Evolutionary conservation across 768 basidiomycete genomes (phyloP), one percentile per base, ranked within the genome.

Genomic region (Mycena belliarum): DNA sequence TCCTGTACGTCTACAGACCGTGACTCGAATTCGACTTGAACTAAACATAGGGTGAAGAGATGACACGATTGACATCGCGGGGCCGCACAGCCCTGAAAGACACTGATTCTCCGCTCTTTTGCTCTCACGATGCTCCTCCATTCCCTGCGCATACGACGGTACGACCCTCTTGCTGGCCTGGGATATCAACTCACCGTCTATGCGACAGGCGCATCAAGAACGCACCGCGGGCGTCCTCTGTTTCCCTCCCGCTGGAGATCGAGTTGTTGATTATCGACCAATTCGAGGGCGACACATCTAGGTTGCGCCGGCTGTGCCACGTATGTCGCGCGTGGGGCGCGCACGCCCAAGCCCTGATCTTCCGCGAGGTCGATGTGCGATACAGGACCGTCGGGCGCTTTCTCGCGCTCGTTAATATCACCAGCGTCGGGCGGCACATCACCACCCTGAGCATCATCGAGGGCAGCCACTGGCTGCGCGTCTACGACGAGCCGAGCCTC

Each of bases 261-360:
- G 48, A 56, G n/a, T 44, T 56, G 15, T 25, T 43, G 7, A 43
- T 61, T 7, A 40, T 61, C 54, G 59, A 61, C 33, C 37, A 61
- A 16, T 56, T 61, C 40, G 38, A 23, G 6, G 28, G 37, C 12
- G 44, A 61, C 23, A 29, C 12, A n/a, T 0, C 35, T 5, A 20
- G 23, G 10, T 50, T 61, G 16, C 59, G 46, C 12, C 11, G 21
- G 6, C 20, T 52, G 18, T 57, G 55, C 21, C 55, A 23, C 15
- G 28, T 61, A 21, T 57, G 26, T 15, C 45, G 55, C 24, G 41
- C 51, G n/a, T 61, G 60, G 60, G 55, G 51, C 7, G 18, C 60
- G 9, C 40, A 61, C 35, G 42, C 42, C 12, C 60, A 61, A 28
- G 52, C 51, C 0, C 29, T 57, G 18, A 47, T 56, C 32, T 61